Evolutionary conservation across 1,284 basidiomycete species (phyloP).

Genomic region (Phellinidium pouzarii): DNA sequence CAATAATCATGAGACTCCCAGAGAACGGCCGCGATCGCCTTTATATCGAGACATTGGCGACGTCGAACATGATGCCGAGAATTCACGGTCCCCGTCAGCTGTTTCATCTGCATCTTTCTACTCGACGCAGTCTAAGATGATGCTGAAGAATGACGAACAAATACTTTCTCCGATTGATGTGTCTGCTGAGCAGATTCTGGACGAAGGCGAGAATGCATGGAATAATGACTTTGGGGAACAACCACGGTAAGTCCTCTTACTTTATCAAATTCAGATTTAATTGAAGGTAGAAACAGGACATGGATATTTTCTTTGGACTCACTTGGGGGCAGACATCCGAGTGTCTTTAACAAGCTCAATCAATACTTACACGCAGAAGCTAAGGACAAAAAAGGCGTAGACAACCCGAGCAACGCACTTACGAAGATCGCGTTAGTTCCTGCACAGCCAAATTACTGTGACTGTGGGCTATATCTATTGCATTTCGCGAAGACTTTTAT

Average conservation of each 20-base stretch:
- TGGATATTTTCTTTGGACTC: slow-evolving; percentile 87
- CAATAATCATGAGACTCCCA: not conserved
- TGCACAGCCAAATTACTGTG: slow-evolving; percentile 75
- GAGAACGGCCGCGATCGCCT: not conserved
- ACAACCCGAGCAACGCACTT: slow-evolving; percentile 36
- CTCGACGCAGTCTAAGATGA: not conserved
- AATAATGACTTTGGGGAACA: not conserved
- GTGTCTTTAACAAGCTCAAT: slow-evolving; percentile 54
- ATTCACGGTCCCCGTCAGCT: not conserved
- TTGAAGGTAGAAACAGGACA: slow-evolving; percentile 39
- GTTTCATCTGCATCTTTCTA: slow-evolving; percentile 11
- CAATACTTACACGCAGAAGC: slow-evolving; percentile 78
- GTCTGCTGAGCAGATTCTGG: slow-evolving; percentile 2
- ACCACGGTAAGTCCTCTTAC: not conserved
- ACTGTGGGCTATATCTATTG: slow-evolving; percentile 81
- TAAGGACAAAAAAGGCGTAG: slow-evolving; percentile 58
- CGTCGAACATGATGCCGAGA: no score
- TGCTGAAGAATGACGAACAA: not conserved
- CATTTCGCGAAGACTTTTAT: slow-evolving; percentile 75
- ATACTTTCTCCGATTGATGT: not conserved
- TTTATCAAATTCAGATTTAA: not conserved
- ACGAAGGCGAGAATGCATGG: slow-evolving; percentile 23
- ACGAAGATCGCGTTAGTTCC: slow-evolving; percentile 60
- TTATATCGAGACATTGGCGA: no score
- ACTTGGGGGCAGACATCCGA: slow-evolving; percentile 61